phyloP scores from a whole-genome alignment of 768 basidiomycete species.

The Asterophora lycoperdoides region DNA sequence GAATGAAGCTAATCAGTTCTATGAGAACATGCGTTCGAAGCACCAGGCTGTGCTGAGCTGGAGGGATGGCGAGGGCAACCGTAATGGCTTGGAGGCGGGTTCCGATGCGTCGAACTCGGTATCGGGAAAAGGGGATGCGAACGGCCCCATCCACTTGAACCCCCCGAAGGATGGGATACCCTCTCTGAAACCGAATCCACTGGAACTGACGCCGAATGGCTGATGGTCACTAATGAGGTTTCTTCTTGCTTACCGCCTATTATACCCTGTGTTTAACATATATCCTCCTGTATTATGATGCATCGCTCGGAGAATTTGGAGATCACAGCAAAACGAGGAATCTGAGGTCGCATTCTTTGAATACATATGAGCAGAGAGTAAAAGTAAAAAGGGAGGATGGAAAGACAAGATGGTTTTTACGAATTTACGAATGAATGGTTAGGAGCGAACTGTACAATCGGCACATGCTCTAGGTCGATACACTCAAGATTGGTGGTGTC shows the following conservation, averaged over 20 bases:
- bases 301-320: neutral
- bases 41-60: slow-evolving; percentile 60
- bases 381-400: slow-evolving; percentile 16
- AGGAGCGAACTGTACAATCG: slow-evolving; percentile 17
- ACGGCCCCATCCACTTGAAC: slow-evolving; percentile 40
- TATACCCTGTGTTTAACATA: slow-evolving; percentile 32
- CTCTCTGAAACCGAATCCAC: slow-evolving; percentile 63
- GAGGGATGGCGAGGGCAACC: slow-evolving; percentile 35
- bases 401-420: slow-evolving; percentile 13
- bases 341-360: slow-evolving; percentile 12
- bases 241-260: slow-evolving; percentile 7
- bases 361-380: slow-evolving; percentile 24
- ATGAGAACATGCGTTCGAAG: slow-evolving; percentile 79
- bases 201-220: slow-evolving; percentile 92
- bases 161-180: slow-evolving; percentile 69
- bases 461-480: slow-evolving; percentile 12
- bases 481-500: slow-evolving; percentile 24
- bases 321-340: slow-evolving; percentile 6
- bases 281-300: slow-evolving; percentile 19
- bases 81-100: slow-evolving; percentile 28
- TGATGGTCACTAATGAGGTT: slow-evolving; percentile 54
- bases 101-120: slow-evolving; percentile 31
- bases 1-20: slow-evolving; percentile 91
- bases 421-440: slow-evolving; percentile 17
- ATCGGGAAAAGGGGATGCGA: slow-evolving; percentile 71